Conservation (phyloP, 805 yeast genomes). For the Saccharomycopsis babjevae region DNA sequence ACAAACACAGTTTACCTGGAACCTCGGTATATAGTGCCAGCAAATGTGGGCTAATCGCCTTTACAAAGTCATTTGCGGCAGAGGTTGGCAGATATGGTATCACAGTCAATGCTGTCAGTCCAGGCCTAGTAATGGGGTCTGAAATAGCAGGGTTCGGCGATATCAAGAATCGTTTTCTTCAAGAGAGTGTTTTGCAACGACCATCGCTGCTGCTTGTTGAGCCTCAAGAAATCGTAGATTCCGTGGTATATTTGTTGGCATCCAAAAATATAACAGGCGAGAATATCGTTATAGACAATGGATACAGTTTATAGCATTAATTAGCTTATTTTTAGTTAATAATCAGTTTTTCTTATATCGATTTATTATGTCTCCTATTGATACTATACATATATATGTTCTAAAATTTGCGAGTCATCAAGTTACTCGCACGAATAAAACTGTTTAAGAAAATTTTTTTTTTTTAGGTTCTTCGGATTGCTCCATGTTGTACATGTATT, state of each 20-base stretch:
- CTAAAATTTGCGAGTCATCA: not conserved
- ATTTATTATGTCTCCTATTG: too few species aligned
- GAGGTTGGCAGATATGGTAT: slow-evolving; percentile 47
- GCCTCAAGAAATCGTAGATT: slow-evolving; percentile 21
- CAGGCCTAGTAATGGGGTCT: slow-evolving; percentile 59
- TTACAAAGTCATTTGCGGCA: slow-evolving; percentile 46
- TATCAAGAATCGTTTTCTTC: not conserved
- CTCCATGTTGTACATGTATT: not conserved
- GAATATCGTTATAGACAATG: slow-evolving; percentile 25
- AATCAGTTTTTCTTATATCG: too few species aligned
- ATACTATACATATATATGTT: too few species aligned
- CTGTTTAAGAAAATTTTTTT: not conserved
- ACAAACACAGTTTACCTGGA: slow-evolving; percentile 38
- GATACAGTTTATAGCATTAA: slow-evolving; percentile 13
- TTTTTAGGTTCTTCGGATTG: not conserved
- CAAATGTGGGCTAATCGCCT: slow-evolving; percentile 60
- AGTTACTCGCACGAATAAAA: not conserved
- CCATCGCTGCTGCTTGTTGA: slow-evolving; percentile 2
- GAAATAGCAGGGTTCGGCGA: slow-evolving; percentile 37
- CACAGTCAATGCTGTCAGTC: slow-evolving; percentile 55
- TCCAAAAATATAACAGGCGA: slow-evolving; percentile 25
- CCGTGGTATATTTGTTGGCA: slow-evolving; percentile 21
- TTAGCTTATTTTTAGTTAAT: too few species aligned
- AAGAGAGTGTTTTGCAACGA: not conserved
- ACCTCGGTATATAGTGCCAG: slow-evolving; percentile 58